Base-by-base conservation (phyloP, 805 yeast genomes). In the Saccharomycopsis babjevae region DNA sequence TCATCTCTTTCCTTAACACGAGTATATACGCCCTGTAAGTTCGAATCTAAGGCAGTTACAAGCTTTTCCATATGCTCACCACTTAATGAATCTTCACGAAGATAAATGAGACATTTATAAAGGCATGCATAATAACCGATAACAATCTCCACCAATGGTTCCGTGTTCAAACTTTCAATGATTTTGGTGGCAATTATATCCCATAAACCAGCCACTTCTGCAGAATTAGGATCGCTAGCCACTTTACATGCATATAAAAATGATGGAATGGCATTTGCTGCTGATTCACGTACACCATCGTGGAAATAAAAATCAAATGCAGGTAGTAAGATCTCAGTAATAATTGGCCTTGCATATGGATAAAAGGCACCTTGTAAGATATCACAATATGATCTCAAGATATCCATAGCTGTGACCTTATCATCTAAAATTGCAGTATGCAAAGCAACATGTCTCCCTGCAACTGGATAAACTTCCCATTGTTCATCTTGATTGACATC, bases 381-480 rank as follows among this genome's bases (percentile, higher is more conserved):
- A 56, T 86, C 84, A 16, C 97, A 96, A 70, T 94, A 94, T 5
- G 86, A 82, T 65, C 89, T 83, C 59, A 94, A 76, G 58, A 93
- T 76, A 69, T 93, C 97, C 77, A 94, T 89, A 6, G 98, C 97
- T 52, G 86, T 81, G 2, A 89, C 92, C 74, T 94, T 94, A 65
- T 93, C 98, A 70, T 94, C 99, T 62, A 94, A 78, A n/a, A 89
- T 77, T 13, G 97, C 90, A 3, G 97, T 92, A 70, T 93, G 96
- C 58, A 94, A 90, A 25, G 97, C 98, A 68, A 94, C 83, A 69
- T 89, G 92, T 72, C 90, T 92, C 59, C 98, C 99, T 36, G 89
- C 84, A 54, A 92, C 77, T 67, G 90, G 90, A 59, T 94, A 85
- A 55, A 94, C 94, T 69, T 94, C 98, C 94, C 97, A 94, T 64